Percentiles rank a stretch among this genome's conserved stretches.
These are phyloP conservation scores for Aspergillus flavus DNA, from an alignment of 2,329 filamentous ascomycete genomes.

Conservation along the genomic window DNA sequence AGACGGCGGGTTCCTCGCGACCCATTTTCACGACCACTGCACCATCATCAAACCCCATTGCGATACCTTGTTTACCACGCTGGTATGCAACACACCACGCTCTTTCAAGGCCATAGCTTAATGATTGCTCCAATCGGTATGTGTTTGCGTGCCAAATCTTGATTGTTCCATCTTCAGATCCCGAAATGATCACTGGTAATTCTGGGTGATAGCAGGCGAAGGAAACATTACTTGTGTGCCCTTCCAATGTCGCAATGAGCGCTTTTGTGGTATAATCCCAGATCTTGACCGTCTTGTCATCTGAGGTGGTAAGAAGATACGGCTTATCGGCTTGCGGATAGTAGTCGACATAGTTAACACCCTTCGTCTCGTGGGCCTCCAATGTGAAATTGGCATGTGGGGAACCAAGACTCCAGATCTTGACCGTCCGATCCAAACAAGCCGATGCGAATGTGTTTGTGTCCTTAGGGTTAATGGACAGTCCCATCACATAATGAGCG, in stretches of 20 bases:
- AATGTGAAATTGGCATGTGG: constrained; percentile 95
- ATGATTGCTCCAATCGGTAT: constrained; percentile 90
- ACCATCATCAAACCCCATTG: constrained; percentile 96
- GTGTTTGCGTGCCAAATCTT: constrained; percentile 99
- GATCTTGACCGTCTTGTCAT: constrained; percentile 94
- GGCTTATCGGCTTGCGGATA: constrained; percentile 70
- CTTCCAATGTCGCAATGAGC: constrained; percentile 92
- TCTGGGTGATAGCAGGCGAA: constrained; percentile 98
- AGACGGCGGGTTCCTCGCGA: constrained; percentile 93
- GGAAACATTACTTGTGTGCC: constrained; percentile 96
- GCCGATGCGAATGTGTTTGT: constrained; percentile 91
- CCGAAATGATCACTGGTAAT: constrained; percentile 93
- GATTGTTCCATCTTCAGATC: constrained; percentile 94
- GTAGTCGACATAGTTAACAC: constrained; percentile 96
- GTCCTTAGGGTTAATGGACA: constrained; percentile 97
- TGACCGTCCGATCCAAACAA: constrained; percentile 93
- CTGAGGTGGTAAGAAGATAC: constrained; percentile 93
- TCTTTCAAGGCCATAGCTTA: constrained; percentile 93
- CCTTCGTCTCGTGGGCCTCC: constrained; percentile 95
- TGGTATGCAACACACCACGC: constrained; percentile 98
- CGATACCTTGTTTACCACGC: constrained; percentile 89
- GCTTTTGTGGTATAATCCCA: constrained; percentile 99
- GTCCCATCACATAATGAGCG: constrained; percentile 93
- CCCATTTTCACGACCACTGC: constrained; percentile 98
- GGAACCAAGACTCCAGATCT: constrained; percentile 95